These are phyloP conservation scores for Talaromyces sp. DNA, from an alignment of 2,329 filamentous ascomycete species.

Conservation along the genomic window DNA sequence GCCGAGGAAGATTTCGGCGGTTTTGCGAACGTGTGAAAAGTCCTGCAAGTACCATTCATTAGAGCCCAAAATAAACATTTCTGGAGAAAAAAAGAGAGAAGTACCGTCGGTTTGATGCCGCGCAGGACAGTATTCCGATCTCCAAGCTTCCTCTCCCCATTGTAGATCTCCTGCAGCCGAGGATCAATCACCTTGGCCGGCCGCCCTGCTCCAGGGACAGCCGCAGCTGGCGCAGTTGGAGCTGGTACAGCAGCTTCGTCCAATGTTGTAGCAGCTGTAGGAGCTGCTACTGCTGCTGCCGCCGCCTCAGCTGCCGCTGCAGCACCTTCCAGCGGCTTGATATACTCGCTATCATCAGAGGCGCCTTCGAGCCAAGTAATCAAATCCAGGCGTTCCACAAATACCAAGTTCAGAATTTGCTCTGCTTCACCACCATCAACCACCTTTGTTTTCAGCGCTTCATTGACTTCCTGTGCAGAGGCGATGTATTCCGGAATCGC, in stretches of 20 bases:
- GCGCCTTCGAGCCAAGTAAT: conserved; percentile 91
- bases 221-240: conserved; percentile 32
- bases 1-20: conserved; percentile 69
- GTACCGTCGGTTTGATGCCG: conserved; percentile 81
- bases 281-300: conserved; percentile 40
- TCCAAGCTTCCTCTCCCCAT: conserved; percentile 82
- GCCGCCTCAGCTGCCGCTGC: conserved; percentile 40
- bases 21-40: conserved; percentile 88
- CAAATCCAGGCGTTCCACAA: conserved; percentile 84
- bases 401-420: conserved; percentile 79
- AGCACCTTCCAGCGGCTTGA: conserved; percentile 70
- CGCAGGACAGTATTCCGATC: conserved; percentile 84
- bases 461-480: conserved; percentile 72
- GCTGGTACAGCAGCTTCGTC: conserved; percentile 33
- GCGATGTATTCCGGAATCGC: conserved; percentile 88
- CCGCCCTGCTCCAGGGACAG: conserved; percentile 31
- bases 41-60: conserved; percentile 54
- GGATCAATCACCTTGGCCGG: conserved; percentile 70
- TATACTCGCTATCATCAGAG: conserved; percentile 85
- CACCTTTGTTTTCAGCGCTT: conserved; percentile 52
- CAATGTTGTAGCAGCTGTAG: conserved; percentile 46
- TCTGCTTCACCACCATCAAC: conserved; percentile 32
- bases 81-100: conserved; percentile 23
- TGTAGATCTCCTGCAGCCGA: conserved; percentile 79
- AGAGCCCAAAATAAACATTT: background rate